A percentile compares a stretch with the other conserved stretches of the same genome.
Evolutionary conservation across 495 filamentous ascomycete genomes (phyloP).

Genomic region (Penicillium cinerascens): DNA sequence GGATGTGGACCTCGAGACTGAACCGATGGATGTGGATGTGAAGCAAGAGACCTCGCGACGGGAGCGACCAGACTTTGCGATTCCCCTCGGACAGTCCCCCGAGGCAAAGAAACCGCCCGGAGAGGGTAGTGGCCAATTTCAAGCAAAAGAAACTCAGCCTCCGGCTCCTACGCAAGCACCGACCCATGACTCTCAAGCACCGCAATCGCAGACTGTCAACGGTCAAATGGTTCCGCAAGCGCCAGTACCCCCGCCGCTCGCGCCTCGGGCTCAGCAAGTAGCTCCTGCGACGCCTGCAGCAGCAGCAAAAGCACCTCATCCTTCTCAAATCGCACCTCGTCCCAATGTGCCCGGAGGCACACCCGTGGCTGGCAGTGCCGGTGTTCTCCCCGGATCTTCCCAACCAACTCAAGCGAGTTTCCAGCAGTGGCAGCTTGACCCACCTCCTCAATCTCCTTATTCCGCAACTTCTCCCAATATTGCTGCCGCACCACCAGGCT

Average conservation of each 20-base stretch:
- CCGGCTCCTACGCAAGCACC: conserved; percentile 8
- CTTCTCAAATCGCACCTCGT: conserved; percentile 26
- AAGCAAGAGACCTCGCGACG: conserved; percentile 24
- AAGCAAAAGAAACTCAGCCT: conserved; percentile 13
- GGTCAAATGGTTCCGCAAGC: conserved; percentile 30
- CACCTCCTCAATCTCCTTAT: conserved; percentile 38
- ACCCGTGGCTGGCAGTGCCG: conserved; percentile 16
- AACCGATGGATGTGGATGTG: conserved; percentile 37
- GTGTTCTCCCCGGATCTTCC: conserved; percentile 8
- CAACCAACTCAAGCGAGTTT: conserved; percentile 34
- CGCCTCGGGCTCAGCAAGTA: conserved; percentile 19
- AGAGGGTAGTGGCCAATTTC: not conserved
- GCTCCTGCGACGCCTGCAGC: conserved; percentile 18
- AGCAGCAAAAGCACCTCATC: conserved; percentile 18
- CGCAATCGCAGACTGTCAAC: conserved; percentile 29
- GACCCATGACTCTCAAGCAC: conserved; percentile 19
- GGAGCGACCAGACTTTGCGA: not conserved
- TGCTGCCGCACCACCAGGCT: conserved; percentile 8
- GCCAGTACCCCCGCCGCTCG: conserved; percentile 31
- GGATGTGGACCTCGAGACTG: conserved; percentile 15
- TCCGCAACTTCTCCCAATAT: conserved; percentile 23
- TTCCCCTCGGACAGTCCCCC: not conserved
- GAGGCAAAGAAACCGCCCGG: not conserved
- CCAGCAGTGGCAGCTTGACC: conserved; percentile 42
- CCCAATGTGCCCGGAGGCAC: conserved; percentile 17